Evolutionary conservation across 1,139 yeast genomes (phyloP).

Genomic region (Nakaseomyces delphensis): DNA sequence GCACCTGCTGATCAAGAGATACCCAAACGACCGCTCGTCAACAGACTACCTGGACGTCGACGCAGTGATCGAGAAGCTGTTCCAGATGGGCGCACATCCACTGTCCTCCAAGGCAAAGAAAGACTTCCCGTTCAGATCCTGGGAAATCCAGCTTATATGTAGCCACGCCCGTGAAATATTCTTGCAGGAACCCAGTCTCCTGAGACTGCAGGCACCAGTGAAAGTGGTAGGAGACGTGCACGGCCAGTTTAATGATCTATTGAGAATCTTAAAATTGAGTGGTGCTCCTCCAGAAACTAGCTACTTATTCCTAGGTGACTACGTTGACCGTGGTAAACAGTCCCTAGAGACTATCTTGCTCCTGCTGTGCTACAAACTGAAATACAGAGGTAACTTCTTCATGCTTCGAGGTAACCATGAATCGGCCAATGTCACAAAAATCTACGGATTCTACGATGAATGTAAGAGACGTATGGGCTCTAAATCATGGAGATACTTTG

Average conservation of each 20-base stretch:
- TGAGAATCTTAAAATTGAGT: slow-evolving; percentile 64
- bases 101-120: slow-evolving; percentile 10
- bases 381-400: slow-evolving; percentile 76
- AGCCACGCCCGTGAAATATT: slow-evolving; percentile 61
- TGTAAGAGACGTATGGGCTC: slow-evolving; percentile 61
- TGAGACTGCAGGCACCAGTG: slow-evolving; percentile 74
- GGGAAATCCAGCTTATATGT: slow-evolving; percentile 59
- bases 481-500: slow-evolving; percentile 65
- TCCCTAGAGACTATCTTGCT: slow-evolving; percentile 70
- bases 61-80: slow-evolving; percentile 27
- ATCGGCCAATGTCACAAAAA: slow-evolving; percentile 72
- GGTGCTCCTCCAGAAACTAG: slow-evolving; percentile 78
- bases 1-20: slow-evolving; percentile 21
- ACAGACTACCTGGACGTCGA: slow-evolving; percentile 28
- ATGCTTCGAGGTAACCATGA: slow-evolving; percentile 82
- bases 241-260: slow-evolving; percentile 71
- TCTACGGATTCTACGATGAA: slow-evolving; percentile 83
- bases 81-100: slow-evolving; percentile 23
- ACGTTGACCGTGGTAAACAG: slow-evolving; percentile 80
- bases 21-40: slow-evolving; percentile 25
- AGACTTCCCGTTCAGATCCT: slow-evolving; percentile 35
- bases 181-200: slow-evolving; percentile 64
- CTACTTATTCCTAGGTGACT: slow-evolving; percentile 74
- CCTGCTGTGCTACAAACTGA: slow-evolving; percentile 64
- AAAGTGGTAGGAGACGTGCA: slow-evolving; percentile 84